These are phyloP conservation scores for Trametes polyzona DNA, from an alignment of 1,284 basidiomycete species.

Conservation along the genomic window DNA sequence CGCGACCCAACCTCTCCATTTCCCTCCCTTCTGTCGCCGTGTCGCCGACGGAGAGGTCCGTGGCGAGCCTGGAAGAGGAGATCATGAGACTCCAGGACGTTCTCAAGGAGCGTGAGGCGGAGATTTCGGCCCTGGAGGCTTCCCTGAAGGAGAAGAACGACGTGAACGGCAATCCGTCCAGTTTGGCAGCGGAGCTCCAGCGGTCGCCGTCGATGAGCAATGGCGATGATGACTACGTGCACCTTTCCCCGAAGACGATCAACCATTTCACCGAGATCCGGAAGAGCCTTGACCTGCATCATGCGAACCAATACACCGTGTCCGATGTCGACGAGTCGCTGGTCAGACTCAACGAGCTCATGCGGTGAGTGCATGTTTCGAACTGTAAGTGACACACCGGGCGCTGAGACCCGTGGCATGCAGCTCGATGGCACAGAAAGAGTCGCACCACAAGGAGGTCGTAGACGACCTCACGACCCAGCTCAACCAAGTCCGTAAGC, in stretches of 20 bases:
- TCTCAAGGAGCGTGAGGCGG: constrained; percentile 84
- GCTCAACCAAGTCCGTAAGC: constrained; percentile 68
- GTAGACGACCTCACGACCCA: constrained; percentile 74
- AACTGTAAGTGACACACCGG: not conserved
- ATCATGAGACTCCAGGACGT: constrained; percentile 91
- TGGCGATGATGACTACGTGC: constrained; percentile 26
- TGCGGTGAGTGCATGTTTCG: constrained; percentile 62
- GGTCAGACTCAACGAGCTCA: constrained; percentile 81
- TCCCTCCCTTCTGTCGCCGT: constrained; percentile 50
- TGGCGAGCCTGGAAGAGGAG: constrained; percentile 86
- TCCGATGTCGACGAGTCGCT: constrained; percentile 70
- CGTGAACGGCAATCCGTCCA: constrained; percentile 12
- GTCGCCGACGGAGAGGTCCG: constrained; percentile 67
- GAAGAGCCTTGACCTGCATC: constrained; percentile 58
- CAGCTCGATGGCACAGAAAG: constrained; percentile 95
- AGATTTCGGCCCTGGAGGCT: constrained; percentile 79
- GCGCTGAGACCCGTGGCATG: constrained; percentile 1
- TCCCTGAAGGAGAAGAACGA: constrained; percentile 59
- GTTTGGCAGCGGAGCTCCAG: constrained; percentile 12
- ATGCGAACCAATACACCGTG: constrained; percentile 33
- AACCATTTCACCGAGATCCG: constrained; percentile 73
- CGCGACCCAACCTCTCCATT: constrained; percentile 64
- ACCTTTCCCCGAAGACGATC: constrained; percentile 70
- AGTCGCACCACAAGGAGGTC: constrained; percentile 79
- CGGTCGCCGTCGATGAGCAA: constrained; percentile 18